Evolutionary conservation across 2,329 filamentous ascomycete genomes (phyloP).

Genomic region (Diaporthe eres): DNA sequence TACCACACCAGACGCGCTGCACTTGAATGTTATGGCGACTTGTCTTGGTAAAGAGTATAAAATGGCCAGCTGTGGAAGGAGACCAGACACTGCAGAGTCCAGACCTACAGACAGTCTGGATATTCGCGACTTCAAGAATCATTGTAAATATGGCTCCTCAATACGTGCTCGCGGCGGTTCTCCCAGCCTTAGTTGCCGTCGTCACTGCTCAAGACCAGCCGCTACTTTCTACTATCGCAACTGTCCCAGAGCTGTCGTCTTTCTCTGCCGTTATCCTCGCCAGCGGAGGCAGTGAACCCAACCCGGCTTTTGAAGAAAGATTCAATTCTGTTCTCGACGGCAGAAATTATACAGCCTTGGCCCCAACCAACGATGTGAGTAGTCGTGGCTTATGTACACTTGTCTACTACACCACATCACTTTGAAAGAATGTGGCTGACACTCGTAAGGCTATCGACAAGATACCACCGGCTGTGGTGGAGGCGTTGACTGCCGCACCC

Average conservation of each 20-base stretch:
- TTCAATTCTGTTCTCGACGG: conserved; percentile 35
- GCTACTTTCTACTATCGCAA: conserved; percentile 31
- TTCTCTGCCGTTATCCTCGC: conserved; percentile 27
- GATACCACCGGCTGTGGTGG: conserved; percentile 13
- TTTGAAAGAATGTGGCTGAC: neutral
- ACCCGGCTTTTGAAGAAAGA: conserved; percentile 34
- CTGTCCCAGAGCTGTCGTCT: conserved; percentile 28
- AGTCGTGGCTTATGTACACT: too few species aligned
- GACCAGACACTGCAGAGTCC: neutral
- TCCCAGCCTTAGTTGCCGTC: neutral
- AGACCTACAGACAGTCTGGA: neutral
- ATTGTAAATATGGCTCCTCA: neutral
- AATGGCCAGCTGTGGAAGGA: neutral
- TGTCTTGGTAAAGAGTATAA: conserved; percentile 10
- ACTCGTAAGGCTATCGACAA: conserved; percentile 20
- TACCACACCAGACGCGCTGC: neutral
- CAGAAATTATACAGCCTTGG: conserved; percentile 33
- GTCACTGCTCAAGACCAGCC: conserved; percentile 18
- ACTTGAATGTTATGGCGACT: neutral
- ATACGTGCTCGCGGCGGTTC: neutral
- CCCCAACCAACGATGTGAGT: conserved; percentile 33
- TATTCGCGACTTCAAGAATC: neutral
- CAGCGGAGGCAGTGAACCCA: conserved; percentile 19
- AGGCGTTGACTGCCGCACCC: conserved; percentile 13
- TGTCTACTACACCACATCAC: neutral